Percentiles rank a stretch among this genome's conserved stretches.
Evolutionary conservation across 192 early-diverging fungal genomes (phyloP).

Genomic region (Rhizophagus clarus): DNA sequence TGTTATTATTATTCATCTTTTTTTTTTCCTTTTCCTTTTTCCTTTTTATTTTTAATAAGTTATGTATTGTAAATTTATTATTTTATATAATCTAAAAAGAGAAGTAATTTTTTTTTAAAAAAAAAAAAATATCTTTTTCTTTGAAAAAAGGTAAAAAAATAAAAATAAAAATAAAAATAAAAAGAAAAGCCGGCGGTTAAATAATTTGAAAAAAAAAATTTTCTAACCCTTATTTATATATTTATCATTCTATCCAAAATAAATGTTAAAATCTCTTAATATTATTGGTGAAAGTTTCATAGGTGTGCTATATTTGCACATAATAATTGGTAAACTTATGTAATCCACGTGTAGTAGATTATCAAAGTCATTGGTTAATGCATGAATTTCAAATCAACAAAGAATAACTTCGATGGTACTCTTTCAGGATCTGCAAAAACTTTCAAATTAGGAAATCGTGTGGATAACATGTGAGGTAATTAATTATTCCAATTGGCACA

Average conservation of each 20-base stretch:
- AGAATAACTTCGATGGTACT: too few species aligned
- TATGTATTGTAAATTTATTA: neutral
- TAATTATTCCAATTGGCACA: constrained; percentile 2
- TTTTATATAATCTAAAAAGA: neutral
- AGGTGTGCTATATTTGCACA: neutral
- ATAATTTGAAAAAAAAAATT: neutral
- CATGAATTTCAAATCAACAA: neutral
- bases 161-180: too few species aligned
- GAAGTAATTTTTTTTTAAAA: neutral
- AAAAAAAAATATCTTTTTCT: neutral
- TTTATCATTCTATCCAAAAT: neutral
- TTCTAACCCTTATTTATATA: neutral
- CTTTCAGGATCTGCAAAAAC: neutral
- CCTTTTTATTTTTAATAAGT: neutral
- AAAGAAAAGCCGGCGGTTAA: too few species aligned
- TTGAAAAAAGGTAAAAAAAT: too few species aligned
- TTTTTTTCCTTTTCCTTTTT: neutral
- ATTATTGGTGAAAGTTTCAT: neutral
- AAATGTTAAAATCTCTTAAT: neutral
- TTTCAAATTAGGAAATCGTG: constrained; percentile 2
- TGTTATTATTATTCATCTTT: neutral
- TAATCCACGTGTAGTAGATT: neutral
- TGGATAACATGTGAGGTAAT: constrained; percentile 18
- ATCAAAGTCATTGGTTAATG: neutral
- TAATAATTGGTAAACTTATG: neutral